Conservation (phyloP, 768 basidiomycete species). For the Lactifluus volemus region DNA sequence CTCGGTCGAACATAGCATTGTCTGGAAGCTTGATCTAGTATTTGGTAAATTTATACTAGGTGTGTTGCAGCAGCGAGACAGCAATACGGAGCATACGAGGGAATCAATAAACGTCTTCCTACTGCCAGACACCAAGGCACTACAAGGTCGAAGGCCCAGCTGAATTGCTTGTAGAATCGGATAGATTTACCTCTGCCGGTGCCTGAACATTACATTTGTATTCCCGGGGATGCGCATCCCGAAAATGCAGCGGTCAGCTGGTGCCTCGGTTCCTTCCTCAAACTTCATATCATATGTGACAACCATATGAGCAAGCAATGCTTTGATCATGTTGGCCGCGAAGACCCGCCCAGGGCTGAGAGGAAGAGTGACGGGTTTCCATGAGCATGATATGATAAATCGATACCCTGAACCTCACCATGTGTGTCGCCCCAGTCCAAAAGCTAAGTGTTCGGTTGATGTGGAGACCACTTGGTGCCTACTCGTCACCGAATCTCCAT, state of each 20-base stretch:
- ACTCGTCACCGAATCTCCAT: not conserved
- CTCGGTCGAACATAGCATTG: no score
- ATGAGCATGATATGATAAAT: not conserved
- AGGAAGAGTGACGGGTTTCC: not conserved
- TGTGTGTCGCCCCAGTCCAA: conserved; percentile 20
- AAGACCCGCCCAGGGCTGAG: conserved; percentile 32
- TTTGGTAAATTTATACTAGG: no score
- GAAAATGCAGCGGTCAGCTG: not conserved
- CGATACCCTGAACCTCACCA: conserved; percentile 19
- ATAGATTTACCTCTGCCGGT: not conserved
- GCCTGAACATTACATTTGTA: not conserved
- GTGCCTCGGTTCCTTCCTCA: conserved; percentile 16
- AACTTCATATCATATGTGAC: conserved; percentile 28
- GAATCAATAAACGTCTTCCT: not conserved
- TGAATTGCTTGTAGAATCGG: not conserved
- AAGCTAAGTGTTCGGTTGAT: conserved; percentile 13
- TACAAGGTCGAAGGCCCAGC: not conserved
- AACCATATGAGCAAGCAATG: conserved; percentile 27
- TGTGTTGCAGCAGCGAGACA: not conserved
- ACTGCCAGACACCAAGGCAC: not conserved
- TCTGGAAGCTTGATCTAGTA: no score
- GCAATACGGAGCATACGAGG: not conserved
- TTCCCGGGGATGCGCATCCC: not conserved
- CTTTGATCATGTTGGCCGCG: conserved; percentile 29
- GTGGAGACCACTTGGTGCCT: conserved; percentile 11